Evolutionary conservation across 805 yeast species (phyloP), one percentile per base, ranked within the genome.

Genomic region (Clavispora santaluciae): DNA sequence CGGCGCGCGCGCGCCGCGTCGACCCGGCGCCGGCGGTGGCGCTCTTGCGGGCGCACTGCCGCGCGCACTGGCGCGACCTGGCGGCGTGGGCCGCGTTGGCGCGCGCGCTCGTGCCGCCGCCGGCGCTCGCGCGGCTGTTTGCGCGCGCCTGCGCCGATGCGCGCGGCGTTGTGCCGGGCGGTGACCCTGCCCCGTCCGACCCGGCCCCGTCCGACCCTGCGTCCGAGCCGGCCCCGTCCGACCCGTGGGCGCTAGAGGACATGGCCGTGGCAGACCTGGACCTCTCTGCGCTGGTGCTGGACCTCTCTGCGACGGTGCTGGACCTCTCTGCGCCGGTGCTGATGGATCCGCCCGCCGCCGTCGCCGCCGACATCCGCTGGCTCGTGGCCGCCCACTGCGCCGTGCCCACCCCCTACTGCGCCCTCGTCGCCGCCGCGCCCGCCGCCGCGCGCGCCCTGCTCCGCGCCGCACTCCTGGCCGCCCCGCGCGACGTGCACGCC

Each of bases 21-120:
- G 35, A 21, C 25, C 11, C 4, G 10, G 17, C 16, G 12, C 24
- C 23, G 17, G 22, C 24, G 10, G 17, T 33, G 13, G 23, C 35
- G 10, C 25, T 33, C 6, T 21, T 33, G 17, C 35, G 25, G n/a
- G 24, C 23, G 6, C 17, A 20, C 17, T 33, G 35, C 17, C 22
- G 35, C 11, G 24, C 24, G 9, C 10, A 33, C 35, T 33, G 21
- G 35, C 35, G 22, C 35, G 38, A 35, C 24, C 18, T 25, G 18
- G 11, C 38, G 17, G 21, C 21, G 16, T 35, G 38, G 38, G 16
- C 16, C 3, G 23, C 38, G 17, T 21, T 35, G 2, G 23, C 35
- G 3, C 17, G 16, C 17, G 30, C 30, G 10, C 30, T 26, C 17
- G n/a, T 17, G 30, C 30, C 30, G 17, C 11, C 30, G 30, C 30